These are phyloP conservation scores for Rasamsonia emersonii DNA, from an alignment of 2,329 filamentous ascomycete genomes.

Conservation along the genomic window DNA sequence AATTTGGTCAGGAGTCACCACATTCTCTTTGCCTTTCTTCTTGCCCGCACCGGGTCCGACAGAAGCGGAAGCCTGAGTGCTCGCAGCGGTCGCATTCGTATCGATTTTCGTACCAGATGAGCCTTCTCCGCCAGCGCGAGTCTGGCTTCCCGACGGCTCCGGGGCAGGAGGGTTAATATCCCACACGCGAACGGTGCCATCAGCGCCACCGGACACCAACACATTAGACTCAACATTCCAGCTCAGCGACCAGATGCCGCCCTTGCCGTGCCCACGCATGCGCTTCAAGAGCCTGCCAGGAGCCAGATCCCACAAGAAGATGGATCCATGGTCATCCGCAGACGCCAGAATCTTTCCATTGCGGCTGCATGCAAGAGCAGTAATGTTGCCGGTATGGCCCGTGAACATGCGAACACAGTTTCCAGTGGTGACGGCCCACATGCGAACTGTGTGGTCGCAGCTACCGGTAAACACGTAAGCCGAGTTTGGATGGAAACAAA, in stretches of 20 bases:
- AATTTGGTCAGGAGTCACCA: slow-evolving; percentile 87
- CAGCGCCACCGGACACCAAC: slow-evolving; percentile 80
- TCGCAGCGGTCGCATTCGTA: slow-evolving; percentile 40
- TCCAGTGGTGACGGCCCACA: slow-evolving; percentile 92
- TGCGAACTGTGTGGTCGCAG: slow-evolving; percentile 85
- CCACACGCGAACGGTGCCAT: slow-evolving; percentile 90
- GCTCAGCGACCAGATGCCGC: slow-evolving; percentile 84
- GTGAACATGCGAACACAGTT: slow-evolving; percentile 85
- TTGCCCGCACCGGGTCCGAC: slow-evolving; percentile 34
- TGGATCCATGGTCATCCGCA: slow-evolving; percentile 78
- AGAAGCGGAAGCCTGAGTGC: slow-evolving; percentile 35
- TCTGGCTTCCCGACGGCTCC: slow-evolving; percentile 48
- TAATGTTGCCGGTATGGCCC: slow-evolving; percentile 82
- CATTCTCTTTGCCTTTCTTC: slow-evolving; percentile 84
- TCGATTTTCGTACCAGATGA: slow-evolving; percentile 43
- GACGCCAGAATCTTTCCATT: slow-evolving; percentile 88
- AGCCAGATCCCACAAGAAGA: slow-evolving; percentile 90
- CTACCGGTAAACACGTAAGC: slow-evolving; percentile 90
- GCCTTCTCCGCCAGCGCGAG: slow-evolving; percentile 43
- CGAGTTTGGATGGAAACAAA: slow-evolving; percentile 93
- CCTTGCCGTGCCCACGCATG: slow-evolving; percentile 87
- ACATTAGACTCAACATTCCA: slow-evolving; percentile 91
- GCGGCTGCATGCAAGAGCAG: slow-evolving; percentile 72
- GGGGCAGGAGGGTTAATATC: slow-evolving; percentile 70
- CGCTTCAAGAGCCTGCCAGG: slow-evolving; percentile 80